Evolutionary conservation across 2,329 filamentous ascomycete species (phyloP), one percentile per base, ranked within the genome.

Genomic region (Beauveria medogensis): DNA sequence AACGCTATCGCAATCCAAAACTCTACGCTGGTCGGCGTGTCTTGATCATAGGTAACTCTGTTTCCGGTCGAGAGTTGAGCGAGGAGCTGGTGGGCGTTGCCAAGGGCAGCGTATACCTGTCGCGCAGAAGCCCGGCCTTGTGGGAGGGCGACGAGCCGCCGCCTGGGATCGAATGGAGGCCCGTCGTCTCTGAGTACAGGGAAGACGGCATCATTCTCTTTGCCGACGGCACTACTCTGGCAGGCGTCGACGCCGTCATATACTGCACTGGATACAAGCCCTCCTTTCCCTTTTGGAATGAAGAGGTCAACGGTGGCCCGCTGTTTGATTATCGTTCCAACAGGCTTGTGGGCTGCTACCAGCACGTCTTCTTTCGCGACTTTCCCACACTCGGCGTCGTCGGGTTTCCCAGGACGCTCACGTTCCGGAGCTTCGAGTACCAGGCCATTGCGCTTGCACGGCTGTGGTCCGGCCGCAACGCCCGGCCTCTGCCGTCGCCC

Each of bases 351-450:
- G 74, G 75, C 0, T 75, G 64, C 2, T 85, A 82, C 64, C 75
- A 74, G 69, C 82, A 84, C 65, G 82, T 80, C 0, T 84, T 84
- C 67, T 74, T 82, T 55, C 75, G 72, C 1, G 74, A 77, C 24
- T 77, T 77, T 46, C 68, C 74, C 0, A 80, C 77, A 0, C 69
- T 86, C 0, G 82, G 74, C 0, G 28, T 26, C 8, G 59, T 61
- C 3, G 59, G 59, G 3, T 61, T 61, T 10, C 53, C 59, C n/a
- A 50, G 26, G 30, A 57, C 59, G 8, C 20, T 61, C 34, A 61
- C 59, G 0, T 83, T 83, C 61, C 69, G 81, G 7, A 79, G 77
- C 41, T 83, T 83, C 63, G 81, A 83, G 67, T 83, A 83, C 63
- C 81, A 83, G 66, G 80, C 79, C 2, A 71, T 83, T 46, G 80